phyloP scores from a whole-genome alignment of 1,284 basidiomycete species.

The Sporisorium scitamineum region DNA sequence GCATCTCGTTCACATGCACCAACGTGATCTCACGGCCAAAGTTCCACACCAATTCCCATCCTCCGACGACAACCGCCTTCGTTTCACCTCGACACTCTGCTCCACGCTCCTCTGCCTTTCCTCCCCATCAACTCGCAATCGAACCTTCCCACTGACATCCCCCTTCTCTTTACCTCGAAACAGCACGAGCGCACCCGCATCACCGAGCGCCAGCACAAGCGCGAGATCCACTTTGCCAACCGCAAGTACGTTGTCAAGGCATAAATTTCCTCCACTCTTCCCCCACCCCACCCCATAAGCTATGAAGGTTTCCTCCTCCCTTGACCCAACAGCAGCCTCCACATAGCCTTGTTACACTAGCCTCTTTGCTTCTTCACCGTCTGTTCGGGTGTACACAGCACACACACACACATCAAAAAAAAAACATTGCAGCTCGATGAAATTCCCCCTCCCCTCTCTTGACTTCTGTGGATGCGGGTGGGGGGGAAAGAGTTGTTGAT shows the following conservation, averaged over 20 bases:
- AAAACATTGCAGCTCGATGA: too few relatives aligned
- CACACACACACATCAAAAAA: too few relatives aligned
- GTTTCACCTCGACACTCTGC: not conserved
- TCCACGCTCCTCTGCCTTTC: not conserved
- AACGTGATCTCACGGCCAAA: not conserved
- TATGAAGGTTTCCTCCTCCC: not conserved
- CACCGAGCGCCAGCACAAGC: slow-evolving; percentile 69
- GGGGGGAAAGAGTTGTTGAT: too few relatives aligned
- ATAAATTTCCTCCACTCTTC: slow-evolving; percentile 43
- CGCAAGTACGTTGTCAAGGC: slow-evolving; percentile 69
- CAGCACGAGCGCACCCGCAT: slow-evolving; percentile 65
- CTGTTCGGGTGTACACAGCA: too few relatives aligned
- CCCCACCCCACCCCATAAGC: not conserved
- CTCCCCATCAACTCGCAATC: too few relatives aligned
- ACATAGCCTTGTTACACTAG: slow-evolving; percentile 15
- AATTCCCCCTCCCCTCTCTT: too few relatives aligned
- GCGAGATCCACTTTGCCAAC: slow-evolving; percentile 67
- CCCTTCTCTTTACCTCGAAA: not conserved
- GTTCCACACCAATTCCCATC: not conserved
- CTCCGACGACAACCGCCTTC: not conserved
- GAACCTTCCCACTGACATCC: slow-evolving; percentile 13
- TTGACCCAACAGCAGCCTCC: not conserved
- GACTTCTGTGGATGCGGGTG: too few relatives aligned
- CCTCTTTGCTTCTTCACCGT: not conserved
- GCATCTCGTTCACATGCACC: not conserved